Conservation (phyloP, 768 basidiomycete species). For the Albatrellus ellisii region DNA sequence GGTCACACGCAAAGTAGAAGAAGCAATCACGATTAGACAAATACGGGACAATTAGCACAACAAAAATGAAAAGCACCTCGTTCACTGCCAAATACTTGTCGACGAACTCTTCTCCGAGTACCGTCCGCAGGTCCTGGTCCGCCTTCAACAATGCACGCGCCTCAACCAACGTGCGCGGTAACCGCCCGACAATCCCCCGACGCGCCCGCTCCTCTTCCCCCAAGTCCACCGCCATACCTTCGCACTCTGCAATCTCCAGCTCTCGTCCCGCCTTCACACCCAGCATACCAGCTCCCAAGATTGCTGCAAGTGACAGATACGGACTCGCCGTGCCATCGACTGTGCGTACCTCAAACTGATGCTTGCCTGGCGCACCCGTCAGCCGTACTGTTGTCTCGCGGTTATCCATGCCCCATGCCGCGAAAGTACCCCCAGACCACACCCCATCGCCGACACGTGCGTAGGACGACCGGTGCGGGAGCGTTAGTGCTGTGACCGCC, state of each 20-base stretch:
- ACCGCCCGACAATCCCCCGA: constrained; percentile 34
- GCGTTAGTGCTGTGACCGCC: constrained; percentile 39
- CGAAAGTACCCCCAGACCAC: constrained; percentile 62
- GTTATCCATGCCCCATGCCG: constrained; percentile 57
- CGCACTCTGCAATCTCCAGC: constrained; percentile 28
- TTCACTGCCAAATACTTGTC: constrained; percentile 35
- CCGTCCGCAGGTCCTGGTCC: constrained; percentile 31
- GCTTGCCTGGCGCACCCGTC: constrained; percentile 28
- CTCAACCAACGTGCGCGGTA: constrained; percentile 37
- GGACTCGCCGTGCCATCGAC: constrained; percentile 56
- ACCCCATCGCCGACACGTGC: constrained; percentile 48
- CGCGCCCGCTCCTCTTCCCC: constrained; percentile 28
- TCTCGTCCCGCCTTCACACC: constrained; percentile 31
- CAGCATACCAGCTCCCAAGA: constrained; percentile 39
- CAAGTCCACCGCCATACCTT: constrained; percentile 27
- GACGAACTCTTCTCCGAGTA: too few relatives aligned
- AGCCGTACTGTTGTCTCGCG: constrained; percentile 54
- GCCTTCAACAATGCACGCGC: constrained; percentile 29
- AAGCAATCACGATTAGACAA: too few relatives aligned
- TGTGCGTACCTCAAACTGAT: constrained; percentile 50
- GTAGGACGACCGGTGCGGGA: constrained; percentile 52
- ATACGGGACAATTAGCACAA: background rate
- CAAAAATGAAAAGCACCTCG: constrained; percentile 27
- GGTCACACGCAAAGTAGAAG: too few relatives aligned
- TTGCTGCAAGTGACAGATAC: constrained; percentile 43